These are phyloP conservation scores for Trypethelium eluteriae DNA, from an alignment of 495 filamentous ascomycete species.

Conservation along the genomic window DNA sequence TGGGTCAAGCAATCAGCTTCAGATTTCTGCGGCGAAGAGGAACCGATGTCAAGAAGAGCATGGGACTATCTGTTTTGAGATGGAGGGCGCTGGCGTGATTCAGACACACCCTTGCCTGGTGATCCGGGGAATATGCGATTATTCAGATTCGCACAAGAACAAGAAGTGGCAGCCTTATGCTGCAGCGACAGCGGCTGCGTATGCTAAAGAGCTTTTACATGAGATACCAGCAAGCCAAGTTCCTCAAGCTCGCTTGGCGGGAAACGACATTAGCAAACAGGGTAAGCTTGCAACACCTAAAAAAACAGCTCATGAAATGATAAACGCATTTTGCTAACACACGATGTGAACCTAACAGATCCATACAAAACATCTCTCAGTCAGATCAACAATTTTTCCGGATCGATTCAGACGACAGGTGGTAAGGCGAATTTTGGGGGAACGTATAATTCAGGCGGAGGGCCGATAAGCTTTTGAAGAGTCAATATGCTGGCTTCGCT, in stretches of 20 bases:
- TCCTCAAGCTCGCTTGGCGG: too few species aligned
- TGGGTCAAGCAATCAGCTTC: neutral
- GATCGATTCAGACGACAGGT: neutral
- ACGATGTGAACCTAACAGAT: neutral
- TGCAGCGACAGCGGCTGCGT: slow-evolving; percentile 27
- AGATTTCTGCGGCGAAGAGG: neutral
- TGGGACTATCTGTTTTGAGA: neutral
- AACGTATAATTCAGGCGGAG: too few species aligned
- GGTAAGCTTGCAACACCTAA: too few species aligned
- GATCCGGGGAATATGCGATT: slow-evolving; percentile 21
- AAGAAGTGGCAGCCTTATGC: slow-evolving; percentile 27
- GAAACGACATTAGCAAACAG: too few species aligned
- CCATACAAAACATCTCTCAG: neutral
- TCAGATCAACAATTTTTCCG: neutral
- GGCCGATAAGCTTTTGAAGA: too few species aligned
- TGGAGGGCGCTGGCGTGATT: neutral
- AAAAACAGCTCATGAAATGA: too few species aligned
- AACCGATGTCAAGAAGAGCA: neutral
- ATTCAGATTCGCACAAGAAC: slow-evolving; percentile 30
- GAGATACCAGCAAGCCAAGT: too few species aligned
- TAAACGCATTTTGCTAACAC: slow-evolving; percentile 52
- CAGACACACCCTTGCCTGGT: neutral
- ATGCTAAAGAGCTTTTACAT: slow-evolving; percentile 62
- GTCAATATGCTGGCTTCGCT: too few species aligned
- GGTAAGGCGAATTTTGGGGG: neutral